Percentiles rank a stretch among this genome's conserved stretches.
Conservation (phyloP, 352 stramenopile genomes). For the Phytopythium sindhum region DNA sequence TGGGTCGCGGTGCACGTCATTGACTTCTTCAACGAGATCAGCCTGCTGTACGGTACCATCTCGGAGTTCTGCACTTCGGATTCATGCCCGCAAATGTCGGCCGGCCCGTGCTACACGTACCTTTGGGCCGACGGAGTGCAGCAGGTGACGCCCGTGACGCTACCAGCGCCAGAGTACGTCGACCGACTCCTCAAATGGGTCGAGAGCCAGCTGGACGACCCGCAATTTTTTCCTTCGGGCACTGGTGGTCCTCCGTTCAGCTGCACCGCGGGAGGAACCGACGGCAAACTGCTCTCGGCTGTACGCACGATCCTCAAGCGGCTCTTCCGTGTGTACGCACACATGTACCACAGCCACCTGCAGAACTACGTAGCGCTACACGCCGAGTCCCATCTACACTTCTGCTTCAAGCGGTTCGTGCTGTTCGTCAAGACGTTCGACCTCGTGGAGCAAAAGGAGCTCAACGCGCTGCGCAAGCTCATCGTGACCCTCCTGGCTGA, state of each 20-base stretch:
- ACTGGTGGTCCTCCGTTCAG: slow-evolving; percentile 10
- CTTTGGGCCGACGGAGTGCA: slow-evolving; percentile 74
- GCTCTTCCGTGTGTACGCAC: slow-evolving; percentile 96
- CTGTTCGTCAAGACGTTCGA: slow-evolving; percentile 94
- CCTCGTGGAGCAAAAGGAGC: slow-evolving; percentile 92
- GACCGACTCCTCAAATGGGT: slow-evolving; percentile 86
- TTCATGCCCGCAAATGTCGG: slow-evolving; percentile 70
- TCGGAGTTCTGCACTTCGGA: slow-evolving; percentile 72
- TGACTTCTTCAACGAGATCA: slow-evolving; percentile 94
- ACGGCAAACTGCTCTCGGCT: slow-evolving; percentile 27
- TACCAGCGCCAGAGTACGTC: slow-evolving; percentile 85
- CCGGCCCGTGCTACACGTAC: slow-evolving; percentile 85
- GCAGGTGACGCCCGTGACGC: slow-evolving; percentile 37
- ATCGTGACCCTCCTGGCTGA: slow-evolving; percentile 50
- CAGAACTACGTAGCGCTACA: slow-evolving; percentile 88
- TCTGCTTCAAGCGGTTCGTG: slow-evolving; percentile 97
- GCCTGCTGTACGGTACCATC: slow-evolving; percentile 87
- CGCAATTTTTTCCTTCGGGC: slow-evolving; percentile 46
- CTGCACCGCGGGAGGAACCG: slow-evolving; percentile 16
- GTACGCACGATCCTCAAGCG: slow-evolving; percentile 90
- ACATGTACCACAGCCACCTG: slow-evolving; percentile 96
- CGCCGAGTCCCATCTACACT: slow-evolving; percentile 94
- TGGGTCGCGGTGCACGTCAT: slow-evolving; percentile 79
- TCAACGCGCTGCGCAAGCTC: slow-evolving; percentile 92
- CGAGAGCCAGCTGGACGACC: slow-evolving; percentile 78